Evolutionary conservation across 176 grass and related monocot species (phyloP), one percentile per base, ranked within the genome.

Genomic region (Dactylis glomerata): DNA sequence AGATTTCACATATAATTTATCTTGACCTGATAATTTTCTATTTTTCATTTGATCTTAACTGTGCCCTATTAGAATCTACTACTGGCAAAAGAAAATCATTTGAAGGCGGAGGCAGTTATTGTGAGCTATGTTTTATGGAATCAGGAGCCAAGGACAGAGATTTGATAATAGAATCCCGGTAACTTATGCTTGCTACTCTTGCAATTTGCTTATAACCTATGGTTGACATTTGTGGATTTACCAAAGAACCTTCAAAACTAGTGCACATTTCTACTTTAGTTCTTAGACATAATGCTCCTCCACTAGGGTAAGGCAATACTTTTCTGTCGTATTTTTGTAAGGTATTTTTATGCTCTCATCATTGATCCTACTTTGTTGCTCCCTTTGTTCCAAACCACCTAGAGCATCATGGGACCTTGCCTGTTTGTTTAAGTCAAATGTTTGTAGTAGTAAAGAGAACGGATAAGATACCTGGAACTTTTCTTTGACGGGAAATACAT

Each of bases 41-140:
- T 16, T 41, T 70, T 85, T 61, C n/a, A 70, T 85, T 78, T 82
- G 56, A 79, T 68, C 36, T 58, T 77, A 46, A 42, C 24, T 42
- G 68, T 57, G 10, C 54, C 12, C 58, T 66, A 62, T 71, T 73
- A 94, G 92, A 82, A 89, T 82, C 84, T 54, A 87, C 84, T 74
- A 87, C 87, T 11, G 86, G 84, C 31, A 91, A 89, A 86, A 86
- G 88, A 58, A 86, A 92, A 86, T 92, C 90, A 30, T 92, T 92
- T 86, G 88, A 92, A 90, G 85, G 82, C 54, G 90, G 85, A 40
- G 63, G 37, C 16, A 56, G 51, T 77, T 83, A 83, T 64, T 90
- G 85, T 57, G 90, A 90, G 66, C 56, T 87, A 78, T 87, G 75
- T 32, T 87, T 92, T 67, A 79, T 81, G 32, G 88, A 92, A 73